A percentile compares a stretch with the other conserved stretches of the same genome.
phyloP scores from a whole-genome alignment of 75 land plant species.

The Isoetes taiwanensis region DNA sequence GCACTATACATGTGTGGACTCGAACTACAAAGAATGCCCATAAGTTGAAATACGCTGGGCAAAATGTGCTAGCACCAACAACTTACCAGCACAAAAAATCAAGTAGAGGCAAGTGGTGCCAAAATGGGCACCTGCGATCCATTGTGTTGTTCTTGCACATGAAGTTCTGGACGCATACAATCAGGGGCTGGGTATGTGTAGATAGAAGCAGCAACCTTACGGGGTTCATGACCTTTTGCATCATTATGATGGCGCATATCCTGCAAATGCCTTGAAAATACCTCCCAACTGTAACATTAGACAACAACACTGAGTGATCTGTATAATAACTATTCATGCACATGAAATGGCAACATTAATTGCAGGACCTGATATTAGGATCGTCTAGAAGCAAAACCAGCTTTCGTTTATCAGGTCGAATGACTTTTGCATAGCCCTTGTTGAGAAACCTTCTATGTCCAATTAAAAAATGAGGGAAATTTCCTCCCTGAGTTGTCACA shows the following conservation, averaged over 20 bases:
- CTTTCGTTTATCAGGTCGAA: slow-evolving; percentile 86
- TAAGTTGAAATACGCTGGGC: no score
- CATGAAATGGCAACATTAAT: slow-evolving; percentile 22
- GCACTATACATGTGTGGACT: no score
- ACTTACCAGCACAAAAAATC: no score
- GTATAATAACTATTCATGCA: slow-evolving; percentile 5
- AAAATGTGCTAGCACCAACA: no score
- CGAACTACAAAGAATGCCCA: no score
- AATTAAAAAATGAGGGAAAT: slow-evolving; percentile 92
- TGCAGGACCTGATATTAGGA: slow-evolving; percentile 60
- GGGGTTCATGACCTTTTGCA: slow-evolving; percentile 46
- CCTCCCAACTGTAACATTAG: slow-evolving; percentile 49
- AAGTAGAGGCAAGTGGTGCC: no score
- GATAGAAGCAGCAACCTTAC: slow-evolving; percentile 60
- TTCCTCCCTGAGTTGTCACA: slow-evolving; percentile 99
- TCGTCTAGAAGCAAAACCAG: slow-evolving; percentile 70
- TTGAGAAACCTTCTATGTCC: slow-evolving; percentile 84
- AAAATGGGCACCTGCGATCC: no score
- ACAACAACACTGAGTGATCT: neutral
- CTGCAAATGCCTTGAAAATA: slow-evolving; percentile 48
- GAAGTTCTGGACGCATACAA: slow-evolving; percentile 60
- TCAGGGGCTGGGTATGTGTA: slow-evolving; percentile 94
- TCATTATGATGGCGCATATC: slow-evolving; percentile 72
- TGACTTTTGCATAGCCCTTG: slow-evolving; percentile 86
- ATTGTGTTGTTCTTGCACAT: no score